Base-by-base conservation (phyloP, 148 eudicot genomes). In the Nepenthes mirabilis region DNA sequence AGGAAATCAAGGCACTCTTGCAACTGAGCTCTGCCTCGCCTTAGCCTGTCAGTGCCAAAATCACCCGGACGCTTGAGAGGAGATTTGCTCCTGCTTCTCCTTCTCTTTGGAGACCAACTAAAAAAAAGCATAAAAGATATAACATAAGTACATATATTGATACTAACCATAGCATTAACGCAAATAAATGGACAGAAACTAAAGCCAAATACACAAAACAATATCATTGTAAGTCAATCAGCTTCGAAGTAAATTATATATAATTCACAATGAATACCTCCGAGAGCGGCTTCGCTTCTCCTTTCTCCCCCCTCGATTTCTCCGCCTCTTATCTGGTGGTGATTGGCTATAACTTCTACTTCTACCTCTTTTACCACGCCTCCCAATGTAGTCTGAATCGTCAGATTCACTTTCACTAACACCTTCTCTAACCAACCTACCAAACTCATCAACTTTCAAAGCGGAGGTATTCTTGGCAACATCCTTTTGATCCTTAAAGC, bases 71-170 rank as follows among this genome's bases (percentile, higher is more conserved):
- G 77, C 64, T 85, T 75, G 48, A 62, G 70, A 47, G 83, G 90
- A 56, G 97, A 88, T 71, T 83, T 83, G 76, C 93, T 91, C 81
- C 93, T 81, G 77, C 90, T 83, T 82, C 94, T 80, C 58, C 81
- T 67, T 66, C 69, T 88, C 74, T 61, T 80, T 33, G 98, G 96
- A 60, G 98, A 93, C 76, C 85, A 70, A 71, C 98, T 93, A 65
- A 56, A 72, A 68, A 43, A 13, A 49, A 55, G 32, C n/a, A 23
- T 23, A 23, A 23, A 23, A 23, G 23, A 0, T 23, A 23, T 23
- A 23, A 23, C 23, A 23, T 23, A 23, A 23, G 23, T 23, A 23
- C 23, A 23, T 23, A 23, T 23, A 23, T 23, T 23, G 23, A 23
- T 23, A 23, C 23, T 23, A 23, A 23, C 23, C 23, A 23, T 23